phyloP scores from a whole-genome alignment of 352 stramenopile species.

The Phytophthora sp. region DNA sequence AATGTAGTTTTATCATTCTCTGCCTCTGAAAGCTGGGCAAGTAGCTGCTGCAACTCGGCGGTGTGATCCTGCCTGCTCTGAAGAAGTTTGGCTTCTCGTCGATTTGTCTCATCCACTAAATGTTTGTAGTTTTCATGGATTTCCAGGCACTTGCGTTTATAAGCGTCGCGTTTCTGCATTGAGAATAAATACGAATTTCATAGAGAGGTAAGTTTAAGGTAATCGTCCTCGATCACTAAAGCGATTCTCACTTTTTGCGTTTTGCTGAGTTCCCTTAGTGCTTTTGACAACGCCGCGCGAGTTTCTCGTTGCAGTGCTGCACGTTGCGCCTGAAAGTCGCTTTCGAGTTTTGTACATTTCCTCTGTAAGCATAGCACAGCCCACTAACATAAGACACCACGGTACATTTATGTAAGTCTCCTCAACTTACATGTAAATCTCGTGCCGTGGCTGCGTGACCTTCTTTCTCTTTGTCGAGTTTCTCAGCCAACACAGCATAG shows the following conservation, averaged over 20 bases:
- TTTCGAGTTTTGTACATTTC: slow-evolving; percentile 51
- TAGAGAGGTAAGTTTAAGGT: background rate
- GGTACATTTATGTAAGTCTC: background rate
- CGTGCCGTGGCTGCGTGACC: slow-evolving; percentile 34
- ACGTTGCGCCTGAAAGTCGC: slow-evolving; percentile 44
- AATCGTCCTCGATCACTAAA: background rate
- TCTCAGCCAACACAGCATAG: slow-evolving; percentile 49
- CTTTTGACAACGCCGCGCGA: slow-evolving; percentile 58
- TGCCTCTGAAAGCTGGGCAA: slow-evolving; percentile 63
- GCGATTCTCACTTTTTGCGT: slow-evolving; percentile 59
- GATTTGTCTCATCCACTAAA: slow-evolving; percentile 48
- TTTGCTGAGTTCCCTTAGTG: slow-evolving; percentile 62
- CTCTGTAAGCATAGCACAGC: slow-evolving; percentile 37
- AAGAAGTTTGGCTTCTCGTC: slow-evolving; percentile 49
- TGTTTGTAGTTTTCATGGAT: slow-evolving; percentile 78
- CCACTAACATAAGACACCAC: too few species aligned
- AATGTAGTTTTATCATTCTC: slow-evolving; percentile 75
- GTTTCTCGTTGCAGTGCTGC: slow-evolving; percentile 61
- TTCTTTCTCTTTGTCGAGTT: slow-evolving; percentile 75
- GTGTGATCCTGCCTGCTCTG: slow-evolving; percentile 68
- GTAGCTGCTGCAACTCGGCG: slow-evolving; percentile 65
- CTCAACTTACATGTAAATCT: slow-evolving; percentile 57
- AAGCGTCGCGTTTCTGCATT: slow-evolving; percentile 74
- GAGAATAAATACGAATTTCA: too few species aligned
- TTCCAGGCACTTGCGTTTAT: slow-evolving; percentile 84